These are phyloP conservation scores for Penicillium sp. DNA, from an alignment of 2,329 filamentous ascomycete species.

Conservation along the genomic window DNA sequence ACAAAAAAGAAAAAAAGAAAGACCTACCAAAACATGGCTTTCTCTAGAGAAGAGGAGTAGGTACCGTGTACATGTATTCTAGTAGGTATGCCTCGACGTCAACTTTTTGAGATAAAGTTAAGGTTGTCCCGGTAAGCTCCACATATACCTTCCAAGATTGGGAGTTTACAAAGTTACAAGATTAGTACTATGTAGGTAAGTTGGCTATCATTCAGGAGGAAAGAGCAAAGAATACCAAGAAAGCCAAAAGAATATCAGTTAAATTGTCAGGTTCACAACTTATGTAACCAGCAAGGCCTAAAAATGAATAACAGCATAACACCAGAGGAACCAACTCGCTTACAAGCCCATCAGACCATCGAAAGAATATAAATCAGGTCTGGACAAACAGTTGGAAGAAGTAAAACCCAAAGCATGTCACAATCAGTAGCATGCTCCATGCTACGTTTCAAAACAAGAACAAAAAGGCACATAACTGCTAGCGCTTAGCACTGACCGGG, in stretches of 20 bases:
- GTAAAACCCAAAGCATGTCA: background rate
- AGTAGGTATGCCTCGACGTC: background rate
- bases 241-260: background rate
- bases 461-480: background rate
- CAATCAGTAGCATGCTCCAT: background rate
- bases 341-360: background rate
- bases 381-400: background rate
- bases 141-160: background rate
- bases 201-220: background rate
- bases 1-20: too few relatives aligned
- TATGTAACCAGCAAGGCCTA: background rate
- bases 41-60: background rate
- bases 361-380: background rate
- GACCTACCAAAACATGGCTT: background rate
- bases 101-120: background rate
- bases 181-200: background rate
- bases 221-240: background rate
- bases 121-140: background rate
- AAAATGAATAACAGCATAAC: background rate
- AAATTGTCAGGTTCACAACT: background rate
- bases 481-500: constrained; percentile 31
- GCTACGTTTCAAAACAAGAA: background rate
- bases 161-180: background rate
- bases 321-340: background rate
- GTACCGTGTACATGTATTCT: background rate